A percentile compares a stretch with the other conserved stretches of the same genome.
Conservation (phyloP, 2,329 filamentous ascomycete species). For the Thielaviopsis musarum region DNA sequence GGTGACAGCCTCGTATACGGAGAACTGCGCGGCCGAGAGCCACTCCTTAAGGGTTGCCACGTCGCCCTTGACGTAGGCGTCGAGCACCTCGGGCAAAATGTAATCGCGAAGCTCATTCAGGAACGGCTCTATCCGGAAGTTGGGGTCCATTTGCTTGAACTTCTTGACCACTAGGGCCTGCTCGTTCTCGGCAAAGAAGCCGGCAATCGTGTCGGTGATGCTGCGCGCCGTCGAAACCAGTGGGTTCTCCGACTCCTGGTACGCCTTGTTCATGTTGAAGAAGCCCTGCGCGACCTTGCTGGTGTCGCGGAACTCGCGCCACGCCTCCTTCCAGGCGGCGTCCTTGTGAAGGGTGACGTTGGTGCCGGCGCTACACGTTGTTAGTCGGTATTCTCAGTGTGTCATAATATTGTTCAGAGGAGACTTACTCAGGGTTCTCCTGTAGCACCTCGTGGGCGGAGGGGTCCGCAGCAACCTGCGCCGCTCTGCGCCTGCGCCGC, state of each 20-base stretch:
- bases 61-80: conserved; percentile 96
- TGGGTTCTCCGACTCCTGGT: conserved; percentile 95
- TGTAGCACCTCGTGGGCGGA: conserved; percentile 42
- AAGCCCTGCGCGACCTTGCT: conserved; percentile 78
- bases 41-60: conserved; percentile 79
- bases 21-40: conserved; percentile 91
- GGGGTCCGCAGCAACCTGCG: conserved; percentile 43
- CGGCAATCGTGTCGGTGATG: conserved; percentile 81
- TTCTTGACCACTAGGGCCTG: conserved; percentile 96
- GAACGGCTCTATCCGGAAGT: conserved; percentile 90
- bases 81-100: conserved; percentile 89
- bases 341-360: conserved; percentile 95
- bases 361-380: conserved; percentile 58
- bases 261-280: conserved; percentile 70
- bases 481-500: conserved; percentile 60
- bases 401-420: background rate
- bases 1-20: conserved; percentile 89
- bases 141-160: conserved; percentile 88
- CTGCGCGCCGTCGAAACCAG: conserved; percentile 82
- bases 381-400: background rate
- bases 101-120: conserved; percentile 92
- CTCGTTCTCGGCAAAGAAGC: conserved; percentile 98
- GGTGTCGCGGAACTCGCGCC: conserved; percentile 83
- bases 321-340: conserved; percentile 94
- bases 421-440: conserved; percentile 73